Evolutionary conservation across 2,329 filamentous ascomycete genomes (phyloP), one percentile per base, ranked within the genome.

Genomic region (Beauveria medogensis): DNA sequence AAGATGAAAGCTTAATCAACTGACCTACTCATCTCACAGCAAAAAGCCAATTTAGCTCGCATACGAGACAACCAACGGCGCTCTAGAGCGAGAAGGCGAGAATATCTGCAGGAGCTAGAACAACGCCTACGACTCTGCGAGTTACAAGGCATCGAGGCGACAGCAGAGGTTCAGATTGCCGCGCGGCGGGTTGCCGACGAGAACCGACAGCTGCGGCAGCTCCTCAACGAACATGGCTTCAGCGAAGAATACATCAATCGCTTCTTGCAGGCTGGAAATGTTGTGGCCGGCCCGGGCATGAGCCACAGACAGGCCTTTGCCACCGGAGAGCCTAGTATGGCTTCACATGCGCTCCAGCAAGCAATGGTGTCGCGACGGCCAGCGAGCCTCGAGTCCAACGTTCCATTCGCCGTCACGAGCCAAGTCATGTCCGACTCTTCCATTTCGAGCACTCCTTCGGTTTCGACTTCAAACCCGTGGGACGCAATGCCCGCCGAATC

Each of bases 41-140:
- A 74, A 65, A 73, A 72, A 63, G 72, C 72, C 63, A 76, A 76
- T 61, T 68, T 76, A 66, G 73, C 73, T 64, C 85, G 88, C 62
- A 87, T 91, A 65, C 82, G 89, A 65, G 87, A 92, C 67, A 92
- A 92, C 68, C 89, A 92, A 70, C 81, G 89, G 60, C 84, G 88
- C 64, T 90, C 86, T n/a, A 84, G 89, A 58, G 87, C 87, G 51
- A 82, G 88, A 41, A 81, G 86, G 64, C 90, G 88, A 75, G 87
- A 90, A 68, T 91, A 92, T 69, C 75, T 91, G 44, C 78, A 85
- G 63, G 86, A 87, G 53, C 78, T 90, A 22, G 86, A 90, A 70
- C 72, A 77, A 52, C 84, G 82, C 61, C 74, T 88, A 61, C 81
- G 84, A 52, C 74, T 75, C 57, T 90, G 82, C 69, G 86, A 91